These are phyloP conservation scores for Nematodospora anomalae DNA, from an alignment of 1,139 yeast genomes.

Conservation along the genomic window DNA sequence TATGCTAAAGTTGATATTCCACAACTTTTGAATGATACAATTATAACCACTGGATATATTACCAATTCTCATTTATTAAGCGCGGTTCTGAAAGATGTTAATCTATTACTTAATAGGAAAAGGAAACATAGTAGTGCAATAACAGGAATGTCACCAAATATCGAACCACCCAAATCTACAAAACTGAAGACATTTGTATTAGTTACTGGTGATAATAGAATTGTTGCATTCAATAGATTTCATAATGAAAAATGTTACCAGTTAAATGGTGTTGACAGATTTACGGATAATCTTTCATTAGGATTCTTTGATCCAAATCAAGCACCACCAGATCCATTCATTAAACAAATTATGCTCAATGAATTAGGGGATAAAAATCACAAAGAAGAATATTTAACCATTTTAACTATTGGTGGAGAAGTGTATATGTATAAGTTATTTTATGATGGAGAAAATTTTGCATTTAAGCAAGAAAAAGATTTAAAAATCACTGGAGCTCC, in stretches of 20 bases:
- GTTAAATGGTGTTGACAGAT: constrained; percentile 56
- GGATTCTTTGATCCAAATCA: constrained; percentile 59
- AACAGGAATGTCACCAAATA: constrained; percentile 14
- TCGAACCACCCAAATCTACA: constrained; percentile 18
- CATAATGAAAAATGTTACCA: constrained; percentile 70
- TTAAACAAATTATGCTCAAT: constrained; percentile 68
- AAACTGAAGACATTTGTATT: constrained; percentile 59
- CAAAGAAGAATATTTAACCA: constrained; percentile 59
- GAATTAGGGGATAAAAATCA: constrained; percentile 62
- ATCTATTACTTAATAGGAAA: constrained; percentile 34
- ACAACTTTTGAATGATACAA: constrained; percentile 53
- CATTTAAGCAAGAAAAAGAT: constrained; percentile 51
- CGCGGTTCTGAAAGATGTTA: constrained; percentile 44
- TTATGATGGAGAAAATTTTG: constrained; percentile 50
- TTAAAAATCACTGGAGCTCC: constrained; percentile 68
- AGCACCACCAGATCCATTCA: constrained; percentile 70
- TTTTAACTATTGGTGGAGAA: constrained; percentile 81
- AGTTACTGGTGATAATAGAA: constrained; percentile 75
- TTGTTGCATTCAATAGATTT: constrained; percentile 61
- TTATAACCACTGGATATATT: constrained; percentile 70
- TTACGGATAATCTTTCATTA: constrained; percentile 53
- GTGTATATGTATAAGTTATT: constrained; percentile 63
- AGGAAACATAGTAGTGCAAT: constrained; percentile 25
- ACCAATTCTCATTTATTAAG: constrained; percentile 44
- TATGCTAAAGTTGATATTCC: constrained; percentile 47